Evolutionary conservation across 2,329 filamentous ascomycete genomes (phyloP).

Genomic region (Calonectria naviculata): DNA sequence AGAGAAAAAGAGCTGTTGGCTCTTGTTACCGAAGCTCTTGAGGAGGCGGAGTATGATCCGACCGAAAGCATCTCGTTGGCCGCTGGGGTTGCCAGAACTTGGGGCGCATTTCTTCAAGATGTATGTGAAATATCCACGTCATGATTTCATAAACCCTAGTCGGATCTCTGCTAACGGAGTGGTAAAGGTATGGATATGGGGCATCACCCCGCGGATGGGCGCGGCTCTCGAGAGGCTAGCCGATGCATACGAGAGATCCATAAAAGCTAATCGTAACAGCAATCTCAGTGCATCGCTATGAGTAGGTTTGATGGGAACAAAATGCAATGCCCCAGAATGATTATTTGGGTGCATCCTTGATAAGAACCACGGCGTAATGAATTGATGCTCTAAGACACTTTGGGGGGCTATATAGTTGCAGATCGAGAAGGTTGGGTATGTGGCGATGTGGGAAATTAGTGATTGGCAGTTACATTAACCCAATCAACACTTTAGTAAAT

Average conservation of each 20-base stretch:
- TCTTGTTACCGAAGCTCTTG: slow-evolving; percentile 7
- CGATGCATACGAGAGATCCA: slow-evolving; percentile 8
- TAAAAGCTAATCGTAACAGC: not conserved
- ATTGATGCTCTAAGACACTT: no score
- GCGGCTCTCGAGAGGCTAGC: slow-evolving; percentile 11
- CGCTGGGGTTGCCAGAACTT: slow-evolving; percentile 16
- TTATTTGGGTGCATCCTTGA: no score
- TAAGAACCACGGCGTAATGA: no score
- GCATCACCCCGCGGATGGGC: slow-evolving; percentile 27
- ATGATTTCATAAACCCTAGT: not conserved
- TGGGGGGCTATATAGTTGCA: no score
- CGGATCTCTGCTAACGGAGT: not conserved
- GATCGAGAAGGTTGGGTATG: no score
- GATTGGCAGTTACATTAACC: no score
- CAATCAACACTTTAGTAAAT: no score
- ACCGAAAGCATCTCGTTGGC: slow-evolving; percentile 19
- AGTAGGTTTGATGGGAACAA: not conserved
- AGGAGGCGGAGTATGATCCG: slow-evolving; percentile 24
- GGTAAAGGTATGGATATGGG: slow-evolving; percentile 28
- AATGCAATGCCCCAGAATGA: not conserved
- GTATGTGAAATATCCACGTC: not conserved
- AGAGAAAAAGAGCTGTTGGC: slow-evolving; percentile 7
- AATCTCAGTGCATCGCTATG: not conserved
- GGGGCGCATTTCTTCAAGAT: slow-evolving; percentile 22
- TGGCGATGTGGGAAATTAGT: no score